Conservation (phyloP, 352 stramenopile species). For the Pythium brachiatum region DNA sequence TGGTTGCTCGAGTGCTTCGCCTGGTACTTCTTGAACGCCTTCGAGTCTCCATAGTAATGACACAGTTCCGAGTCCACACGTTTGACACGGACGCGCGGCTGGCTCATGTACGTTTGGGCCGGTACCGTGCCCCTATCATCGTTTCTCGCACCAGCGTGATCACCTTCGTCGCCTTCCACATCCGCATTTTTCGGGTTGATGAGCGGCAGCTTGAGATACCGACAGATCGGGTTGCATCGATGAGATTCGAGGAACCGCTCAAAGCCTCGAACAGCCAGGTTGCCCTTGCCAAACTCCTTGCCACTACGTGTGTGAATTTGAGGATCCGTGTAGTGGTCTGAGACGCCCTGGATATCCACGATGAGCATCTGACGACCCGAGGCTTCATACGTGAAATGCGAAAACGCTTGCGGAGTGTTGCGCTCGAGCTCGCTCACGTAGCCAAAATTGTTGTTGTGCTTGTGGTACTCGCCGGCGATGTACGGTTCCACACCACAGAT, state of each 20-base stretch:
- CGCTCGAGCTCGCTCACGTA: constrained; percentile 77
- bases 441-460: constrained; percentile 85
- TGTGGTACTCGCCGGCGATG: constrained; percentile 79
- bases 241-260: constrained; percentile 72
- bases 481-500: constrained; percentile 80
- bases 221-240: constrained; percentile 80
- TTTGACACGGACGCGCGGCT: constrained; percentile 51
- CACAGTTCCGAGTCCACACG: constrained; percentile 62
- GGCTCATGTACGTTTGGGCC: constrained; percentile 68
- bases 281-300: constrained; percentile 86
- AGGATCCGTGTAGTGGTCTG: constrained; percentile 94
- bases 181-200: constrained; percentile 62
- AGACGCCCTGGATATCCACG: constrained; percentile 95
- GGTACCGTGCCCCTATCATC: constrained; percentile 63
- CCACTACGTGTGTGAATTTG: constrained; percentile 86
- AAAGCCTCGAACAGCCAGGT: constrained; percentile 66
- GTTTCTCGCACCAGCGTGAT: constrained; percentile 24
- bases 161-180: constrained; percentile 1
- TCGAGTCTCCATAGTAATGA: constrained; percentile 76
- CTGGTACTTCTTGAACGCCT: constrained; percentile 63
- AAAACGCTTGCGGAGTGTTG: constrained; percentile 89
- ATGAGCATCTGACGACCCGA: constrained; percentile 90
- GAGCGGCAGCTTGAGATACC: constrained; percentile 69
- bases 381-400: constrained; percentile 90
- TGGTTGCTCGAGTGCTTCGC: constrained; percentile 37